Evolutionary conservation across 306 rosid genomes (phyloP).

Genomic region (Carpinus viminea): DNA sequence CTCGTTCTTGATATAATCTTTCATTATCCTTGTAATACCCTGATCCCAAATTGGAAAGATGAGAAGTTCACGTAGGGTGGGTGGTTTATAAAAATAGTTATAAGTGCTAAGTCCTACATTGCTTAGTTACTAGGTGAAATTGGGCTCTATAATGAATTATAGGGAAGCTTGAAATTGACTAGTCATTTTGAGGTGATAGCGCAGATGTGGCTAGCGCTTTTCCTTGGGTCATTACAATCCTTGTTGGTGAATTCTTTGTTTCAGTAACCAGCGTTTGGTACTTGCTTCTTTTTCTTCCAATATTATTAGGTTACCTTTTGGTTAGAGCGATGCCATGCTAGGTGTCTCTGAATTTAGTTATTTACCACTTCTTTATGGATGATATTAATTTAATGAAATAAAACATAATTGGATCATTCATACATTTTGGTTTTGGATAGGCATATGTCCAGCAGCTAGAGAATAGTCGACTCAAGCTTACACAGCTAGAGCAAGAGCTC

Average conservation of each 20-base stretch:
- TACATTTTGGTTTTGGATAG: conserved; percentile 63
- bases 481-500: conserved; percentile 78
- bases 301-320: not conserved
- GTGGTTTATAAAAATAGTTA: too few relatives aligned
- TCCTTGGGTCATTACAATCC: too few relatives aligned
- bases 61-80: too few relatives aligned
- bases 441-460: conserved; percentile 90
- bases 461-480: conserved; percentile 60
- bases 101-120: too few relatives aligned
- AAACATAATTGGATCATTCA: conserved; percentile 42
- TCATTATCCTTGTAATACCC: not conserved
- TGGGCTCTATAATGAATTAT: too few relatives aligned
- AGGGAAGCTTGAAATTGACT: too few relatives aligned
- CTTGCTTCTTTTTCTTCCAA: not conserved
- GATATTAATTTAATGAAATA: conserved; percentile 28
- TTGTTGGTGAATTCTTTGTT: not conserved
- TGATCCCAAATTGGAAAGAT: too few relatives aligned
- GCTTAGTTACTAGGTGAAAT: too few relatives aligned
- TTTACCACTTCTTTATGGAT: not conserved
- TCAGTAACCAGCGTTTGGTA: not conserved
- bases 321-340: not conserved
- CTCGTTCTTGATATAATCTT: not conserved
- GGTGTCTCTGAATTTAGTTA: not conserved
- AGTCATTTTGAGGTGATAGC: too few relatives aligned
- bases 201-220: too few relatives aligned